Base-by-base conservation (phyloP, 2,329 filamentous ascomycete genomes). In the Malbranchea cinnamomea region DNA sequence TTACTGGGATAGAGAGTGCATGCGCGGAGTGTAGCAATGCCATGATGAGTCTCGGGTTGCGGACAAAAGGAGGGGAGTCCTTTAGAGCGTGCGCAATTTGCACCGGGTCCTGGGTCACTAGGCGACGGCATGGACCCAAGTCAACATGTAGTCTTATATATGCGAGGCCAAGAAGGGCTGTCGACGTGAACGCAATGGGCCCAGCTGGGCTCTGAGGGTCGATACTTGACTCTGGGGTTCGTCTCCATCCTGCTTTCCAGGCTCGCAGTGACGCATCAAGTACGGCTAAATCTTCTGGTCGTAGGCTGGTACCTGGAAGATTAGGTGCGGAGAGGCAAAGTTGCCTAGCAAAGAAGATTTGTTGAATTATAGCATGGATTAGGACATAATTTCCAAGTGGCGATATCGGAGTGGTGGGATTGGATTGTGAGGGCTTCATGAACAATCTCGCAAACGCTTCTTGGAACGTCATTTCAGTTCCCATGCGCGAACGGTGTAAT, bases 311-410 rank as follows among this genome's bases (percentile, higher is more conserved):
- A 7, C 55, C 54, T 9, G 51, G 49, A 41, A 59, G 53, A 19
- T 44, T 48, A 16, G 59, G 58, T 15, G 58, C 54, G 10, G 56
- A 60, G 13, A 62, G 49, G 25, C 58, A 61, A 6, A 63, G 48
- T 36, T 64, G 59, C 24, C 63, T 54, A 7, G 62, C 60, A 27
- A 65, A 57, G 37, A 64, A 67, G 24, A 68, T 65, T 30, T 67
- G 62, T 38, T 67, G 62, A 8, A 67, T 58, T n/a, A 69, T 50
- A 19, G 60, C 63, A 37, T 68, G 62, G 16, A 68, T 63, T 6
- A 69, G 54, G 25, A 67, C 56, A 39, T 68, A 68, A 40, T 67
- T 68, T 0, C 63, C 63, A 18, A 68, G 54, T 1, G 65, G 60
- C 1, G 65, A 66, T 17, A 60, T 54, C 0, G 53, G 48, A 9